phyloP scores from a whole-genome alignment of 2,329 filamentous ascomycete genomes.

The Aspergillus luchuensis region DNA sequence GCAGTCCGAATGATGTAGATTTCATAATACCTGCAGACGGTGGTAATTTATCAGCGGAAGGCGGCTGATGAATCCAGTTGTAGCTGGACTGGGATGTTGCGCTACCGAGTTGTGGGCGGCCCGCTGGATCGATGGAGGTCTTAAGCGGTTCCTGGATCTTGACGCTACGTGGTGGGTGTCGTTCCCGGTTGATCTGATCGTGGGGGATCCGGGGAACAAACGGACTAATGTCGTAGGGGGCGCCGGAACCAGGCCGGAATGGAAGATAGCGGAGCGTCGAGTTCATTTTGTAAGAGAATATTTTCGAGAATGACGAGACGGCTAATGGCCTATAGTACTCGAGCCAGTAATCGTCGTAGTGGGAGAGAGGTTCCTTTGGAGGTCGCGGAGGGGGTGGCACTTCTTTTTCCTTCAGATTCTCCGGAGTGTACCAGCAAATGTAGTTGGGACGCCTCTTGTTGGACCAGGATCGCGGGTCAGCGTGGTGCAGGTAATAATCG shows the following conservation, averaged over 20 bases:
- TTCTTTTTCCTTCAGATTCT: conserved; percentile 65
- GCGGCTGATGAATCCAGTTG: conserved; percentile 36
- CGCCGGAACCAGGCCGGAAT: conserved; percentile 66
- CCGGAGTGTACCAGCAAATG: conserved; percentile 83
- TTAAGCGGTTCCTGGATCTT: conserved; percentile 65
- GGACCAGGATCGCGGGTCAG: conserved; percentile 74
- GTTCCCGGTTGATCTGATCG: conserved; percentile 60
- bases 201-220: conserved; percentile 73
- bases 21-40: conserved; percentile 60
- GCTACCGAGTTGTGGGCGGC: conserved; percentile 16
- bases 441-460: conserved; percentile 68
- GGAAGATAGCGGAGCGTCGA: conserved; percentile 83
- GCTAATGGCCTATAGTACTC: conserved; percentile 92
- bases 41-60: conserved; percentile 35
- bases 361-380: conserved; percentile 43
- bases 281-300: conserved; percentile 91
- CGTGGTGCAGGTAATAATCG: conserved; percentile 95
- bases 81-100: conserved; percentile 17
- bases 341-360: conserved; percentile 93
- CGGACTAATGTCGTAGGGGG: conserved; percentile 80
- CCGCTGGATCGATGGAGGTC: conserved; percentile 44
- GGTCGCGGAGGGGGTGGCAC: conserved; percentile 52
- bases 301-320: conserved; percentile 85
- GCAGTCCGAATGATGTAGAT: conserved; percentile 41
- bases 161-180: conserved; percentile 58